Percentiles rank a stretch among this genome's conserved stretches.
Evolutionary conservation across 2,329 filamentous ascomycete species (phyloP).

Genomic region (Falciphora oryzae): DNA sequence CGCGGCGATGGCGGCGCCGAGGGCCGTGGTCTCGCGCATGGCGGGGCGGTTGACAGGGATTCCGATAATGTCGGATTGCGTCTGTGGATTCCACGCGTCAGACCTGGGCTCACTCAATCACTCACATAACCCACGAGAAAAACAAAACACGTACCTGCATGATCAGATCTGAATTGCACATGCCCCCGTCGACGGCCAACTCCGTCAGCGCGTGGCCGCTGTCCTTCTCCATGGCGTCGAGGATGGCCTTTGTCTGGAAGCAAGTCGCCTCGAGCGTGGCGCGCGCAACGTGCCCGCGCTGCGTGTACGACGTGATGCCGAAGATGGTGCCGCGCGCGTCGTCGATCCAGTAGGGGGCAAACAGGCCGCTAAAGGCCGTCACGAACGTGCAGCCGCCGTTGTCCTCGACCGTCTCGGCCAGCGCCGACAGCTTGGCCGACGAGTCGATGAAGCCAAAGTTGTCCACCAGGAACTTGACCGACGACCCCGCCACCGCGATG

Average conservation of each 20-base stretch:
- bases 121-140: no score
- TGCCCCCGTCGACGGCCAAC: conserved; percentile 80
- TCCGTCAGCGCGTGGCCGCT: conserved; percentile 68
- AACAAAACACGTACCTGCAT: conserved; percentile 57
- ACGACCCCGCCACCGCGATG: conserved; percentile 71
- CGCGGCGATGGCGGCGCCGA: conserved; percentile 76
- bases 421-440: conserved; percentile 41
- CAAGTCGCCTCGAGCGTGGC: conserved; percentile 88
- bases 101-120: no score
- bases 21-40: conserved; percentile 79
- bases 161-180: conserved; percentile 81
- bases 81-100: conserved; percentile 31
- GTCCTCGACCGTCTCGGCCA: conserved; percentile 53
- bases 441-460: conserved; percentile 57
- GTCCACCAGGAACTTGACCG: conserved; percentile 67
- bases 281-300: conserved; percentile 82
- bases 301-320: conserved; percentile 79
- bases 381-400: conserved; percentile 84
- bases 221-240: conserved; percentile 87
- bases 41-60: conserved; percentile 72
- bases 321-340: conserved; percentile 86
- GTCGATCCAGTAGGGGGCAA: conserved; percentile 93
- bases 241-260: conserved; percentile 87
- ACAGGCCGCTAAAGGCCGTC: conserved; percentile 84
- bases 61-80: conserved; percentile 73